Percentiles rank a stretch among this genome's conserved stretches.
phyloP scores from a whole-genome alignment of 2,329 filamentous ascomycete genomes.

The Alternaria burnsii region DNA sequence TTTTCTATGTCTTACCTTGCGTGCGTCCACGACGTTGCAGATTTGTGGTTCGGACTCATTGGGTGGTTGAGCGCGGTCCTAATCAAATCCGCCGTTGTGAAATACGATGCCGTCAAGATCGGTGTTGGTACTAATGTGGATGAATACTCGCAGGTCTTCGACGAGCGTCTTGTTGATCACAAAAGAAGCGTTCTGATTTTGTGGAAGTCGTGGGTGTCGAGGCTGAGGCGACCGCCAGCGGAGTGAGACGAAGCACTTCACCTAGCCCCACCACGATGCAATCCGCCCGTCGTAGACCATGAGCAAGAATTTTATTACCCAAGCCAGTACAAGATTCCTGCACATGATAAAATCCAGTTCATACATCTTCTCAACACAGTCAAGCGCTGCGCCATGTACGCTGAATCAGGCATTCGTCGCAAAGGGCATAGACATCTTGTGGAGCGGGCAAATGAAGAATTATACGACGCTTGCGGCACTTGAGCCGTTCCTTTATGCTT shows the following conservation, averaged over 20 bases:
- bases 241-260: slow-evolving; percentile 1
- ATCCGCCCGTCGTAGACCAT: background rate
- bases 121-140: too few relatives aligned
- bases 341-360: background rate
- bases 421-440: background rate
- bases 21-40: background rate
- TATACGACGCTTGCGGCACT: too few relatives aligned
- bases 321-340: fast-evolving
- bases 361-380: background rate
- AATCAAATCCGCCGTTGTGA: background rate
- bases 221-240: background rate
- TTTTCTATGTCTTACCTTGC: background rate
- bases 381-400: background rate
- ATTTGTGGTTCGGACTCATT: background rate
- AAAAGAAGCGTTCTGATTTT: background rate
- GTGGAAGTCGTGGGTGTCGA: background rate
- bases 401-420: too few relatives aligned
- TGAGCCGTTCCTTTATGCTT: background rate
- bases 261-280: slow-evolving; percentile 4
- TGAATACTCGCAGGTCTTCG: background rate
- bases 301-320: background rate
- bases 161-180: background rate
- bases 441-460: background rate
- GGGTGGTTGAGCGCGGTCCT: background rate
- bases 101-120: background rate